These are phyloP conservation scores for Mucor saturninus DNA, from an alignment of 371 early-diverging fungal genomes.

Conservation along the genomic window DNA sequence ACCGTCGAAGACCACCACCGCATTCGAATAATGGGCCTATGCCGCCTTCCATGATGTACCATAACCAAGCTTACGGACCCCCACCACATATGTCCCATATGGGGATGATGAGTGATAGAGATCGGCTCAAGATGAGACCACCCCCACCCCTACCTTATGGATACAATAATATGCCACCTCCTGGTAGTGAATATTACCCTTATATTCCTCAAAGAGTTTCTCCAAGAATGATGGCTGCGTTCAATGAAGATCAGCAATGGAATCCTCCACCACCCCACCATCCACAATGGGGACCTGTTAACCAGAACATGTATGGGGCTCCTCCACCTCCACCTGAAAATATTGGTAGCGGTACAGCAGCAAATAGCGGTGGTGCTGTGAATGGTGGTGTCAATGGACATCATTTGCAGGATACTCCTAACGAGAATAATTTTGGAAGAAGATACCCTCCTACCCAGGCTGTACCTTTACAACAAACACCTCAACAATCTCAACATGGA, in stretches of 20 bases:
- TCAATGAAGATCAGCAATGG: slow-evolving; percentile 8
- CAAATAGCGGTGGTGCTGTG: not conserved
- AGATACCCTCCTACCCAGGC: slow-evolving; percentile 1
- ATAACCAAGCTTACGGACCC: not conserved
- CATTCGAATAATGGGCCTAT: not conserved
- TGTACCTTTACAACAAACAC: slow-evolving; percentile 6
- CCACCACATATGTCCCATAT: slow-evolving; percentile 7
- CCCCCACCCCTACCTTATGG: slow-evolving; percentile 13
- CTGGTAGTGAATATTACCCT: slow-evolving; percentile 17
- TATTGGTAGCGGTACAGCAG: not conserved
- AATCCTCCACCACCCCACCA: not conserved
- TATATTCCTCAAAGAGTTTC: slow-evolving; percentile 14
- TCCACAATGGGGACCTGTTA: slow-evolving; percentile 12
- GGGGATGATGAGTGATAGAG: slow-evolving; percentile 6
- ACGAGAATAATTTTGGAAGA: not conserved
- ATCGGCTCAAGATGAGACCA: slow-evolving; percentile 12
- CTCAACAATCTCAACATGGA: slow-evolving; percentile 1
- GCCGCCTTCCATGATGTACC: slow-evolving; percentile 13
- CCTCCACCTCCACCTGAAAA: slow-evolving; percentile 10
- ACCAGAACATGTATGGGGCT: slow-evolving; percentile 11
- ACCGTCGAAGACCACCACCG: slow-evolving; percentile 3
- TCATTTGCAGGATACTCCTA: not conserved
- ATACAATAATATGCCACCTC: slow-evolving; percentile 10
- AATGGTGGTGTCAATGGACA: not conserved
- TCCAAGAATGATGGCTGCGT: slow-evolving; percentile 13